Evolutionary conservation across 768 basidiomycete genomes (phyloP).

Genomic region (Mycena kentingensis): DNA sequence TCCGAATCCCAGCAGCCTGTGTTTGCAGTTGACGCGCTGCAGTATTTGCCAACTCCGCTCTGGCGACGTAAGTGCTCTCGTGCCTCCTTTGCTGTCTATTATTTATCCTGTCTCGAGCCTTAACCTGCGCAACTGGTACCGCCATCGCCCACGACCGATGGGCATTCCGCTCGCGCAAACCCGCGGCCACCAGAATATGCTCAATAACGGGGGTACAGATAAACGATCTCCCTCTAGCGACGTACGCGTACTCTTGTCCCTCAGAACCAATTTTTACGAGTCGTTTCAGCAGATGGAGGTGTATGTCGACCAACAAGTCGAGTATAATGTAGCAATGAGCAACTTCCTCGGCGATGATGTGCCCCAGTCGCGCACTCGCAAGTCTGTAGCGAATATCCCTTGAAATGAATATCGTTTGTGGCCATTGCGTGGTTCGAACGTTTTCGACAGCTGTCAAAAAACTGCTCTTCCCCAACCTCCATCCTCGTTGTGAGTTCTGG

Average conservation of each 20-base stretch:
- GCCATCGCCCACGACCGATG: constrained; percentile 7
- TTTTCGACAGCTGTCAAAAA: not conserved
- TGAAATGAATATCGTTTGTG: not conserved
- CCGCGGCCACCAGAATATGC: not conserved
- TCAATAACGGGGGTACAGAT: not conserved
- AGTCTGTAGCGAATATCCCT: not conserved
- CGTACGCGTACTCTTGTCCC: not conserved
- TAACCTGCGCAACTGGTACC: constrained; percentile 17
- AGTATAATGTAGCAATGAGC: constrained; percentile 6
- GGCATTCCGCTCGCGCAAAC: constrained; percentile 10
- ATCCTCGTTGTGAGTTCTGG: constrained; percentile 4
- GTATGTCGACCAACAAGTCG: constrained; percentile 17
- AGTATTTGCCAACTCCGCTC: constrained; percentile 14
- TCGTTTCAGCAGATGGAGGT: constrained; percentile 14
- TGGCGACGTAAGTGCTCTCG: constrained; percentile 9
- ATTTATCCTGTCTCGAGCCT: not conserved
- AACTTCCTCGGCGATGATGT: constrained; percentile 1
- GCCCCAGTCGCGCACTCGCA: not conserved
- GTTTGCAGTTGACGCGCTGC: not conserved
- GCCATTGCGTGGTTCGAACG: not conserved
- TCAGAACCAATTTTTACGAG: not conserved
- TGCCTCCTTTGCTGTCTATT: not conserved
- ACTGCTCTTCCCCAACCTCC: not conserved
- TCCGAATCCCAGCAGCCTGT: not conserved
- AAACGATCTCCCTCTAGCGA: not conserved